phyloP scores from a whole-genome alignment of 2,329 filamentous ascomycete species.

The Cladophialophora yegresii region DNA sequence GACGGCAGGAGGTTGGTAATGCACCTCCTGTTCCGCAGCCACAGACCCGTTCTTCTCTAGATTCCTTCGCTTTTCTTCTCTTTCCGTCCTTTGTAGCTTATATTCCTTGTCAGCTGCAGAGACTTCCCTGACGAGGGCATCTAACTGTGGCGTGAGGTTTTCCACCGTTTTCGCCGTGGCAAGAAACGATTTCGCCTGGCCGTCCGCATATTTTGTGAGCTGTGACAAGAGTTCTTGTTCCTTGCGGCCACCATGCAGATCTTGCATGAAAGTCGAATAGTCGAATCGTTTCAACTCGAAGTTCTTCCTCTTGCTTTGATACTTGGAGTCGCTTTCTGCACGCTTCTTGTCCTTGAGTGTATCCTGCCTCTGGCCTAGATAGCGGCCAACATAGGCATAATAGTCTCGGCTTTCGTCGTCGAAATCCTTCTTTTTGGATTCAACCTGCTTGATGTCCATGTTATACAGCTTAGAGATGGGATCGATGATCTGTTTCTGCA shows the following conservation, averaged over 20 bases:
- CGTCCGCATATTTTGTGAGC: constrained; percentile 88
- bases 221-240: constrained; percentile 96
- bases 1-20: constrained; percentile 52
- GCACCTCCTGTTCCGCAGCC: constrained; percentile 69
- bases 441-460: constrained; percentile 95
- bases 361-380: constrained; percentile 94
- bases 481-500: constrained; percentile 93
- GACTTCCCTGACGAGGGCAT: constrained; percentile 87
- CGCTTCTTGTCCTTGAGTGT: constrained; percentile 97
- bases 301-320: constrained; percentile 86
- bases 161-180: constrained; percentile 84
- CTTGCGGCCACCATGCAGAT: constrained; percentile 97
- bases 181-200: constrained; percentile 81
- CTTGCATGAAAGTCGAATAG: constrained; percentile 98
- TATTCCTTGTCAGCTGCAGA: constrained; percentile 93
- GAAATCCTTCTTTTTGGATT: constrained; percentile 95
- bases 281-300: constrained; percentile 98
- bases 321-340: constrained; percentile 91
- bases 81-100: constrained; percentile 88
- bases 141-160: constrained; percentile 79
- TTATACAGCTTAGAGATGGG: constrained; percentile 90
- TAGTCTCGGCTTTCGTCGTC: constrained; percentile 99
- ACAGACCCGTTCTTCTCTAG: constrained; percentile 76
- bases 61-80: constrained; percentile 87
- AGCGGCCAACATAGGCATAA: constrained; percentile 90